phyloP scores from a whole-genome alignment of 345 rosid species.

The Dimocarpus longan region DNA sequence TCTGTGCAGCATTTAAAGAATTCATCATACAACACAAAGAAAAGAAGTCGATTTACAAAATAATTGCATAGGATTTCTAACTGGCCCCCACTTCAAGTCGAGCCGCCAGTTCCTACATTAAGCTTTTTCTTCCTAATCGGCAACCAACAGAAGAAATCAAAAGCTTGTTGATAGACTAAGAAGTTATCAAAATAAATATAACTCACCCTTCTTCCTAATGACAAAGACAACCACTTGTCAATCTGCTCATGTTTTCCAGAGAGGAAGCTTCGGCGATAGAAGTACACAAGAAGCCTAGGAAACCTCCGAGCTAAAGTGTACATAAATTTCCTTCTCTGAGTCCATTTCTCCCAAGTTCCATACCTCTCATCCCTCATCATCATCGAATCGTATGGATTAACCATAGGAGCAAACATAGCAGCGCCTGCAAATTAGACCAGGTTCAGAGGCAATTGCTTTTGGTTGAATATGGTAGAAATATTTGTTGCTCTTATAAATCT shows the following conservation, averaged over 20 bases:
- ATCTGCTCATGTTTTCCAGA: slow-evolving; percentile 70
- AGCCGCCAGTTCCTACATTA: background rate
- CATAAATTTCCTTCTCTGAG: slow-evolving; percentile 56
- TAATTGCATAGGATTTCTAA: background rate
- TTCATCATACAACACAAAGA: background rate
- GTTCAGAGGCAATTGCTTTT: slow-evolving; percentile 5
- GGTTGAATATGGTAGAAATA: background rate
- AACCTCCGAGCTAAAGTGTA: slow-evolving; percentile 61
- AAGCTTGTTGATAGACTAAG: background rate
- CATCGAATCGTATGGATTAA: slow-evolving; percentile 63
- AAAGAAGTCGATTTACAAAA: background rate
- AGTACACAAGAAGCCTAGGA: slow-evolving; percentile 53
- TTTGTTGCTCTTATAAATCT: background rate
- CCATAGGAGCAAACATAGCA: slow-evolving; percentile 71
- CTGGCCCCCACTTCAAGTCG: background rate
- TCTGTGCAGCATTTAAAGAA: background rate
- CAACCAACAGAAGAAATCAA: background rate
- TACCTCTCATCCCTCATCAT: slow-evolving; percentile 57
- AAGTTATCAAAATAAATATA: background rate
- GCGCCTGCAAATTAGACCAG: slow-evolving; percentile 48
- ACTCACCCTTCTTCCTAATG: slow-evolving; percentile 61
- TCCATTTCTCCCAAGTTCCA: slow-evolving; percentile 62
- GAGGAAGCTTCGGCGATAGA: slow-evolving; percentile 52
- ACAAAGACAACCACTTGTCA: slow-evolving; percentile 64
- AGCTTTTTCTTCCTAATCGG: background rate